Evolutionary conservation across 805 yeast genomes (phyloP).

Genomic region (Gaillardinia entomophila): DNA sequence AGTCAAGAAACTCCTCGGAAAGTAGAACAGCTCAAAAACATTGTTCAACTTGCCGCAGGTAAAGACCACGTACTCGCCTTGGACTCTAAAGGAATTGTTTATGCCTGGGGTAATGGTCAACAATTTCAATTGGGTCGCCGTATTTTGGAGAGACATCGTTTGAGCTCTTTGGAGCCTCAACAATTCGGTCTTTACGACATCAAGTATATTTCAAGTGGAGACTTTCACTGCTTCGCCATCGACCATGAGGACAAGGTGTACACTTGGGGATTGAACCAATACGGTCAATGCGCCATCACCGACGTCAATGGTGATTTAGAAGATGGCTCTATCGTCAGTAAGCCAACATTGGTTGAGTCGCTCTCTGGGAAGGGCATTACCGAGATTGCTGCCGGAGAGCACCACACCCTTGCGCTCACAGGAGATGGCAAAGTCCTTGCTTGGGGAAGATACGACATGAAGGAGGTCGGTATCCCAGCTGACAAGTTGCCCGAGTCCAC

Average conservation of each 20-base stretch:
- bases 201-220: constrained; percentile 84
- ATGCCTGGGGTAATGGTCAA: constrained; percentile 97
- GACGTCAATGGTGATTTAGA: constrained; percentile 62
- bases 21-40: constrained; percentile 54
- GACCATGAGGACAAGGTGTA: constrained; percentile 63
- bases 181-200: constrained; percentile 78
- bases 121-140: constrained; percentile 88
- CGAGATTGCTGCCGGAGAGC: constrained; percentile 87
- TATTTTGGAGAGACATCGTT: constrained; percentile 71
- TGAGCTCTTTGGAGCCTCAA: constrained; percentile 70
- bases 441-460: constrained; percentile 93
- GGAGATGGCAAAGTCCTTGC: constrained; percentile 67
- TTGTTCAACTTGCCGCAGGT: constrained; percentile 84
- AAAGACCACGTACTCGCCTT: constrained; percentile 87
- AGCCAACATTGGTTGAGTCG: constrained; percentile 68
- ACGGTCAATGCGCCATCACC: constrained; percentile 84
- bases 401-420: constrained; percentile 78
- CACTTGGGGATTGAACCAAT: constrained; percentile 96
- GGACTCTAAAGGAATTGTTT: constrained; percentile 79
- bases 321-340: constrained; percentile 76
- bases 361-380: constrained; percentile 54
- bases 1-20: constrained; percentile 66
- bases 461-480: constrained; percentile 76
- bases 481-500: constrained; percentile 65
- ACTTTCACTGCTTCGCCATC: constrained; percentile 92